phyloP scores from a whole-genome alignment of 2,329 filamentous ascomycete genomes.

The Atkinsonella hypoxylon region DNA sequence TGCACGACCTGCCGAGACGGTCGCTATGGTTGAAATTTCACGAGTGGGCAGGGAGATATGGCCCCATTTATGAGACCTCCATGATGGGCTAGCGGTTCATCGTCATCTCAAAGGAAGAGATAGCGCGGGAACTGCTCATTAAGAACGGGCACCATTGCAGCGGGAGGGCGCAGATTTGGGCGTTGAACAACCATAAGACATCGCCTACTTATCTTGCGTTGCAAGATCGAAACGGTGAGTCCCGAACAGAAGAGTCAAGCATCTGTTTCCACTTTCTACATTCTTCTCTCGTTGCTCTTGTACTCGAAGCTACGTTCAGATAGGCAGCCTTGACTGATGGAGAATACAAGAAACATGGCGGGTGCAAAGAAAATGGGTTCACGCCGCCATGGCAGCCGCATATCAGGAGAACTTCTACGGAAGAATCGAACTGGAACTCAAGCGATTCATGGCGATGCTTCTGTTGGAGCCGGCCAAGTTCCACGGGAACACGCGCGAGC shows the following conservation, averaged over 20 bases:
- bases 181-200: conserved; percentile 36
- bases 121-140: conserved; percentile 35
- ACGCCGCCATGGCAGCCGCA: conserved; percentile 33
- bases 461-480: conserved; percentile 34
- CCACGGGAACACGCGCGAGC: conserved; percentile 33
- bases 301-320: neutral
- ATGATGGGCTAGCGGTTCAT: conserved; percentile 28
- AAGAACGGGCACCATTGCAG: conserved; percentile 38
- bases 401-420: conserved; percentile 32
- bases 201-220: conserved; percentile 35
- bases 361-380: conserved; percentile 37
- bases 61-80: conserved; percentile 32
- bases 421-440: conserved; percentile 34
- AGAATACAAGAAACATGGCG: conserved; percentile 31
- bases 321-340: neutral
- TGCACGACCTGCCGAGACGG: conserved; percentile 35
- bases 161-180: conserved; percentile 36
- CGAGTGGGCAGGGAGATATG: conserved; percentile 30
- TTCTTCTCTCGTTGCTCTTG: neutral
- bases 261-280: neutral
- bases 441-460: conserved; percentile 32
- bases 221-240: conserved; percentile 25
- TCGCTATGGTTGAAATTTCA: conserved; percentile 39
- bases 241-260: too few species aligned
- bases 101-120: conserved; percentile 34